Evolutionary conservation across 768 basidiomycete species (phyloP).

Genomic region (Suillus discolor): DNA sequence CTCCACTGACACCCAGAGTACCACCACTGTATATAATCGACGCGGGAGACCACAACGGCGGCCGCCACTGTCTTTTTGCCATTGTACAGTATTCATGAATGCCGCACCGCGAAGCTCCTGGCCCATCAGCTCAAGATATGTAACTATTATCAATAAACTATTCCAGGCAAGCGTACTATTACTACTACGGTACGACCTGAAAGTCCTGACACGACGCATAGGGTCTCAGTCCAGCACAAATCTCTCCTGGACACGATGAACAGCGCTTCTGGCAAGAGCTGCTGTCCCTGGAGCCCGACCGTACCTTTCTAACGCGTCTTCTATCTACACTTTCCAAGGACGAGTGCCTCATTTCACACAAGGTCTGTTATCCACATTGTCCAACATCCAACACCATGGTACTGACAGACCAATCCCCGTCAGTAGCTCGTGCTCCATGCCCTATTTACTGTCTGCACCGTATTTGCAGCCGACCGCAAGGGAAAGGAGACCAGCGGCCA

Average conservation of each 20-base stretch:
- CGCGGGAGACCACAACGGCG: not conserved
- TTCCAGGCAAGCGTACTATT: constrained; percentile 39
- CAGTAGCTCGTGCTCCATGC: constrained; percentile 53
- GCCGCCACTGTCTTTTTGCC: not conserved
- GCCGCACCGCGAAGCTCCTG: constrained; percentile 13
- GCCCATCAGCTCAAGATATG: constrained; percentile 48
- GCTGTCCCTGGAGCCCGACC: constrained; percentile 55
- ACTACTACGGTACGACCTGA: not conserved
- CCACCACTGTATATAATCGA: not conserved
- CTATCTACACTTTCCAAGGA: constrained; percentile 49
- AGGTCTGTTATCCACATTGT: constrained; percentile 40
- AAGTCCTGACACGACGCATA: constrained; percentile 21
- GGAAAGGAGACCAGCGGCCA: constrained; percentile 31
- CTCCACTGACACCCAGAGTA: not conserved
- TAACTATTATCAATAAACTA: constrained; percentile 48
- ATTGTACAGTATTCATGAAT: constrained; percentile 19
- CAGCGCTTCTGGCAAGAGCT: constrained; percentile 55
- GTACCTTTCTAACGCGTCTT: constrained; percentile 43
- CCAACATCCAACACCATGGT: not conserved
- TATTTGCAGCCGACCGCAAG: constrained; percentile 36
- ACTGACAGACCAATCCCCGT: constrained; percentile 15
- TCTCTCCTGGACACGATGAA: constrained; percentile 45
- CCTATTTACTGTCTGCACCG: constrained; percentile 51
- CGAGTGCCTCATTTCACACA: constrained; percentile 48
- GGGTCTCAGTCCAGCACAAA: constrained; percentile 45